Base-by-base conservation (phyloP, 1,284 basidiomycete genomes). In the Waitea zeae region DNA sequence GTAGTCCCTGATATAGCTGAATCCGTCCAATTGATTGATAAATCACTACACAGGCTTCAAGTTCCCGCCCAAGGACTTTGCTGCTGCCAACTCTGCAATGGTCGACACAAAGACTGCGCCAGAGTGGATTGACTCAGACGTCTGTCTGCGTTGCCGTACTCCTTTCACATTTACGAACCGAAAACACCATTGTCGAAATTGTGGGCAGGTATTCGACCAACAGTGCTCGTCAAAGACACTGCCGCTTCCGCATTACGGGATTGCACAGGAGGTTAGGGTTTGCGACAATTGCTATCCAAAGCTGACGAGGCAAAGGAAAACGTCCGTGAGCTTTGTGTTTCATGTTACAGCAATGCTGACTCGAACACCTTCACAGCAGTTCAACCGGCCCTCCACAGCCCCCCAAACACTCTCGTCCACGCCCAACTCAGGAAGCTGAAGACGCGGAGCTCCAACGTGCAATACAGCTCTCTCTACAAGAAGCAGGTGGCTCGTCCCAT, bases 101-200 rank as follows among this genome's bases (percentile, higher is more conserved):
- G 78, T 87, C 1, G 82, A 88, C 47, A 88, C 84, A 0, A 69
- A 80, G 44, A 83, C 78, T 2, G 79, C 93, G 0, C 93, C 93
- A 0, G 86, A 93, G 47, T 98, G 93, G 93, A 81, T 88, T 30
- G 93, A 98, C 51, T 88, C 88, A 1, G 84, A 93, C 20, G 78
- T 92, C 11, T 99, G 95, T 55, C 72, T 95, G 44, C 75, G 90
- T 17, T 99, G 95, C 54, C 72, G 95, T 14, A 79, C 83, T 0
- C 56, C 83, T 0, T 99, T 99, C 58, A 78, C 80, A 1, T 93
- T 96, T 47, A 96, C 92, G 28, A 97, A 96, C 50, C 75, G 95
- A 39, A 97, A 97, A 52, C 95, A 98, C 50, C 95, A 99, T 52
- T 99, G 95, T 53, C 74, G 95, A 5, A 97, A 97, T 54, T 99